Conservation (phyloP, 1,284 basidiomycete genomes). For the Neotropicomus parvogracilis region DNA sequence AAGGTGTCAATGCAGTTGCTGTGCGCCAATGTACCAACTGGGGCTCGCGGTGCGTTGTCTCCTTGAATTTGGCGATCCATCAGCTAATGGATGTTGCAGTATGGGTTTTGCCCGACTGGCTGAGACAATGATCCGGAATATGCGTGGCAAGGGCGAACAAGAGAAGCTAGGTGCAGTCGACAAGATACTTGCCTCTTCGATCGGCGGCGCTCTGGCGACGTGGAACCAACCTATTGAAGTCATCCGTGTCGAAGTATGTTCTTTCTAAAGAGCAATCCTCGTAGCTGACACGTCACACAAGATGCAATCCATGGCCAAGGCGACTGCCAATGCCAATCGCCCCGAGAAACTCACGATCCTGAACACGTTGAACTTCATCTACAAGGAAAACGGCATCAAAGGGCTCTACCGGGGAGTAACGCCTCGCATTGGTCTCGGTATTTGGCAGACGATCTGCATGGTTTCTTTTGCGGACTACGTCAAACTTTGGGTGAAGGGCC, state of each 20-base stretch:
- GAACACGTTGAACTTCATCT: conserved; percentile 90
- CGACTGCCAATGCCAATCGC: conserved; percentile 66
- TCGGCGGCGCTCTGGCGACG: conserved; percentile 94
- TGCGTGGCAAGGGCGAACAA: conserved; percentile 72
- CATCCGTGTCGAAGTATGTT: conserved; percentile 79
- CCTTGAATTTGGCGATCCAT: neutral
- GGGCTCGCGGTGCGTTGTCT: conserved; percentile 80
- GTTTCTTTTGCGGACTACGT: conserved; percentile 96
- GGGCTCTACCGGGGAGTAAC: conserved; percentile 97
- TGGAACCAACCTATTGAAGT: conserved; percentile 99
- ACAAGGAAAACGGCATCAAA: conserved; percentile 94
- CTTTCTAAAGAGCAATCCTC: neutral
- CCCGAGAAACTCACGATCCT: conserved; percentile 89
- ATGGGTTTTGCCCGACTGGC: conserved; percentile 97
- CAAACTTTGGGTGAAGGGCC: conserved; percentile 64
- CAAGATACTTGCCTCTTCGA: conserved; percentile 86
- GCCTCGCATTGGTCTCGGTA: conserved; percentile 92
- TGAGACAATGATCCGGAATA: conserved; percentile 75
- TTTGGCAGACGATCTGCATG: conserved; percentile 99
- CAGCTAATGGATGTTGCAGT: conserved; percentile 40
- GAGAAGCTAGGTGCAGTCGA: conserved; percentile 79
- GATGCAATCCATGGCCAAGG: conserved; percentile 99
- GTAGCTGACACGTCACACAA: conserved; percentile 30
- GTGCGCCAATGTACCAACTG: conserved; percentile 98
- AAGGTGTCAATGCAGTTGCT: conserved; percentile 98